Evolutionary conservation across 2,329 filamentous ascomycete species (phyloP).

Genomic region (Talaromyces piceae): DNA sequence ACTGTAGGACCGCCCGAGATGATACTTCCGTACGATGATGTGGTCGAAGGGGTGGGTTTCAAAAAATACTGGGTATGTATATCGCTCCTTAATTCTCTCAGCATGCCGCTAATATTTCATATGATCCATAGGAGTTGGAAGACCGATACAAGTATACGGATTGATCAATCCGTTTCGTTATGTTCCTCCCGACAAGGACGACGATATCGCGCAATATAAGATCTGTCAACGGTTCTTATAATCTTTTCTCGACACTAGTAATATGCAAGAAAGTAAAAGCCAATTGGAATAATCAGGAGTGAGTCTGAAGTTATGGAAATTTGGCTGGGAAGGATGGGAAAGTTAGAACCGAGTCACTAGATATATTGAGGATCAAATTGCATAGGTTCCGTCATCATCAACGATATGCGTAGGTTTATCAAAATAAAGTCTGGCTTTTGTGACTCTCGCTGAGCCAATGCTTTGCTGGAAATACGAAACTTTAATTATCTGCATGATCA

Average conservation of each 20-base stretch:
- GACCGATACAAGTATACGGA: slow-evolving; percentile 3
- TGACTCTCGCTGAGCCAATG: no score
- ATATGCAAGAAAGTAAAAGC: no score
- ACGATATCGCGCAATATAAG: no score
- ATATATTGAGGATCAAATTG: no score
- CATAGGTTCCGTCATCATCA: neutral
- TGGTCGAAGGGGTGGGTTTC: slow-evolving; percentile 42
- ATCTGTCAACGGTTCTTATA: no score
- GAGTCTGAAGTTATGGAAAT: no score
- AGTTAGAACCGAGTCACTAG: no score
- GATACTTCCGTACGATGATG: slow-evolving; percentile 38
- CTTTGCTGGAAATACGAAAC: neutral
- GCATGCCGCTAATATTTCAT: neutral
- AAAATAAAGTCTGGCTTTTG: neutral
- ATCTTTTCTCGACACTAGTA: no score
- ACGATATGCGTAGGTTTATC: neutral
- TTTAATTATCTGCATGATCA: neutral
- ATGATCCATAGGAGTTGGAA: slow-evolving; percentile 1
- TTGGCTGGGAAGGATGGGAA: no score
- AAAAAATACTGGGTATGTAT: slow-evolving; percentile 35
- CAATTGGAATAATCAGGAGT: no score
- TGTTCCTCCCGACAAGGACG: neutral
- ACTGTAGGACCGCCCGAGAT: slow-evolving; percentile 35
- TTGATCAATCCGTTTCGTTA: neutral
- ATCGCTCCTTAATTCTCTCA: neutral